Evolutionary conservation across 2,329 filamentous ascomycete species (phyloP), one percentile per base, ranked within the genome.

Genomic region (Colletotrichum sp.): DNA sequence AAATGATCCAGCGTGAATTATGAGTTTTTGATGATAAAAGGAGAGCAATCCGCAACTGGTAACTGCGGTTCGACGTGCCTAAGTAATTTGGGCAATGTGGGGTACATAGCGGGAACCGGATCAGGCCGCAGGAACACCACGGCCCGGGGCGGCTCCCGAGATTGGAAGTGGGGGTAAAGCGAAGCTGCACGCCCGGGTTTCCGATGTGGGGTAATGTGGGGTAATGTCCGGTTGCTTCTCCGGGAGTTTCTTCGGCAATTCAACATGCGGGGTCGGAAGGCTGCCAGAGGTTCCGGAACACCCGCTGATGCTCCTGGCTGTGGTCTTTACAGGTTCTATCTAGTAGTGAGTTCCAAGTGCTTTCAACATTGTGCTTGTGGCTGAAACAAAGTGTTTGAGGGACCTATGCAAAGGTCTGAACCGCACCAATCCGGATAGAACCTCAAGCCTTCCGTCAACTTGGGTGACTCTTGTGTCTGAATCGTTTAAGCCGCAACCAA

Each of bases 41-140:
- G n/a, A 52, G 2, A 3, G 12, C 43, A 7, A 7, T 7, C 2
- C 3, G 1, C 6, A 0, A 52, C n/a, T 9, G 12, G 6, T 13
- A 13, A 13, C n/a, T 48, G 43, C n/a, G n/a, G 43, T 52, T 52
- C 43, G 43, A 52, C n/a, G 4, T 52, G n/a, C 43, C 43, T 21
- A 21, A 52, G 43, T 52, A 13, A n/a, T 21, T 52, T 52, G 43
- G n/a, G 43, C 43, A 52, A 52, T 52, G 43, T 52, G 43, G 43
- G 43, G 43, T 52, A 52, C 43, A 52, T 6, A 64, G 30, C 28
- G 26, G 55, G 55, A 18, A 59, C 59, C 59, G 32, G 59, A 61
- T 34, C 43, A 52, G 43, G 43, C 43, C 43, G 43, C 43, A 24
- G 28, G 59, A 32, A 30, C 28, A 61, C 28, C 30, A 32, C n/a